These are phyloP conservation scores for Diutina neorugosa DNA, from an alignment of 1,139 yeast species.

Conservation along the genomic window DNA sequence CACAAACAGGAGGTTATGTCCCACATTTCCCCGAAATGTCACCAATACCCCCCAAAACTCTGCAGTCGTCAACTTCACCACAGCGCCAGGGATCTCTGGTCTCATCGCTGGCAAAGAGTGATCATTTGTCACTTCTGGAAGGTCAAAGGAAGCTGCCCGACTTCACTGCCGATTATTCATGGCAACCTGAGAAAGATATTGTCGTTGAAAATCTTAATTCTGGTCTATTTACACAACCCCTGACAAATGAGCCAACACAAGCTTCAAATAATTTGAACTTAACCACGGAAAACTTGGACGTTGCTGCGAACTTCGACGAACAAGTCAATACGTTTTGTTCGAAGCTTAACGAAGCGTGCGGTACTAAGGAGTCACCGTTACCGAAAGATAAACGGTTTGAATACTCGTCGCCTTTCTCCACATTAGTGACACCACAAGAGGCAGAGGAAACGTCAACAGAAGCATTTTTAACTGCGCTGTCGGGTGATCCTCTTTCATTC, in stretches of 20 bases:
- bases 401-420: neutral
- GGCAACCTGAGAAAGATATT: conserved; percentile 13
- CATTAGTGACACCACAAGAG: neutral
- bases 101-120: neutral
- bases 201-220: neutral
- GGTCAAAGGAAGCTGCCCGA: neutral
- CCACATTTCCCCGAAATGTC: neutral
- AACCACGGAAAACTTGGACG: conserved; percentile 7
- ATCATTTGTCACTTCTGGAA: neutral
- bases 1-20: neutral
- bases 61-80: neutral
- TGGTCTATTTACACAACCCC: neutral
- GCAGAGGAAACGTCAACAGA: conserved; percentile 9
- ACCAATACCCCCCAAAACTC: neutral
- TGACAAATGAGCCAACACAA: neutral
- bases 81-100: neutral
- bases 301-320: conserved; percentile 25
- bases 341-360: conserved; percentile 71
- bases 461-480: conserved; percentile 16
- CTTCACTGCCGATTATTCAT: neutral
- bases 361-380: conserved; percentile 57
- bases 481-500: conserved; percentile 31
- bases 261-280: neutral
- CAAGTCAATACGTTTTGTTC: conserved; percentile 56
- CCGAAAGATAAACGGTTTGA: conserved; percentile 30